Evolutionary conservation across 1,284 basidiomycete genomes (phyloP).

Genomic region (Melampsora occidentalis): DNA sequence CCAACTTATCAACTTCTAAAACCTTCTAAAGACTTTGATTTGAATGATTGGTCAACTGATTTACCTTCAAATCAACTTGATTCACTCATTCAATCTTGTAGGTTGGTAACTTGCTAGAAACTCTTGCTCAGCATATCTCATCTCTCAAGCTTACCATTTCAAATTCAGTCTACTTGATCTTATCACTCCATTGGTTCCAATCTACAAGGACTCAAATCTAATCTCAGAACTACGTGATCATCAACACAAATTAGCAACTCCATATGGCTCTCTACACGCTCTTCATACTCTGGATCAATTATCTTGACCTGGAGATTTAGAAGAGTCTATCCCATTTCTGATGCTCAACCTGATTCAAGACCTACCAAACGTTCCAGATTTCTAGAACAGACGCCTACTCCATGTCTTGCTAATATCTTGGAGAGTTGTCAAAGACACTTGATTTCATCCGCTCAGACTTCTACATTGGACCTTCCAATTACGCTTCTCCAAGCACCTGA

Average conservation of each 20-base stretch:
- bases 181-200: slow-evolving; percentile 15
- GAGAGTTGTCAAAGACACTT: background rate
- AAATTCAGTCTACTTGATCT: slow-evolving; percentile 28
- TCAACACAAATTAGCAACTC: slow-evolving; percentile 37
- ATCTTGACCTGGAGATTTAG: background rate
- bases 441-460: background rate
- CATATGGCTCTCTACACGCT: slow-evolving; percentile 37
- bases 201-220: slow-evolving; percentile 33
- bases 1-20: background rate
- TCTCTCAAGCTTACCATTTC: slow-evolving; percentile 8
- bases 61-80: background rate
- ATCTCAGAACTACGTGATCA: slow-evolving; percentile 26
- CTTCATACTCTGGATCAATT: slow-evolving; percentile 4
- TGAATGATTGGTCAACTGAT: too few relatives aligned
- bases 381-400: slow-evolving; percentile 8
- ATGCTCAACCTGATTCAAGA: background rate
- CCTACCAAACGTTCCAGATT: background rate
- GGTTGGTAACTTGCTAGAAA: background rate
- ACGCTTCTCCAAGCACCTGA: background rate
- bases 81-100: background rate
- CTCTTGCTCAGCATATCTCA: background rate
- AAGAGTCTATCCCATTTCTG: background rate
- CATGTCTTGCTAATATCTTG: background rate
- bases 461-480: background rate
- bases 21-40: too few relatives aligned